A percentile compares a stretch with the other conserved stretches of the same genome.
These are phyloP conservation scores for Neonectria punicea DNA, from an alignment of 2,329 filamentous ascomycete genomes.

Conservation along the genomic window DNA sequence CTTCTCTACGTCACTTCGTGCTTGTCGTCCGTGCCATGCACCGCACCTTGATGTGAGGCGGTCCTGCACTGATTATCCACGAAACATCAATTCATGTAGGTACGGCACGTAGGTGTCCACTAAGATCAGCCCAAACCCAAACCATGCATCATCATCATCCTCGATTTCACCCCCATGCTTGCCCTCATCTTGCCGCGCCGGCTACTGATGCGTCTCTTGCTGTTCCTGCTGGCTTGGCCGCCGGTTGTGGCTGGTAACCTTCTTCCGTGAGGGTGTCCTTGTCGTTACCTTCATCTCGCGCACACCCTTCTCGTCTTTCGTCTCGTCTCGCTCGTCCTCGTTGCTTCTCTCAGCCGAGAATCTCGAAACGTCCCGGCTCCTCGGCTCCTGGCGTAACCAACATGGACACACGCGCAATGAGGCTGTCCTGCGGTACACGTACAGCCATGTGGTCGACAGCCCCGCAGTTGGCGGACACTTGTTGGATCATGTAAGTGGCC, in stretches of 20 bases:
- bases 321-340: conserved; percentile 3
- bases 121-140: conserved; percentile 10
- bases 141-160: conserved; percentile 1
- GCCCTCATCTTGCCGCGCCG: conserved; percentile 3
- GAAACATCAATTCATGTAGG: conserved; percentile 20
- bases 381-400: conserved; percentile 15
- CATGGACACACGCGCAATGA: conserved; percentile 14
- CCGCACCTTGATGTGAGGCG: conserved; percentile 15
- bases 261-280: conserved; percentile 21
- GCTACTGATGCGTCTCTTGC: background rate
- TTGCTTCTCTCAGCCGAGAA: conserved; percentile 6
- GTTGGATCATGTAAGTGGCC: conserved; percentile 9
- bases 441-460: conserved; percentile 1
- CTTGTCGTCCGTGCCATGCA: conserved; percentile 2
- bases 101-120: conserved; percentile 11
- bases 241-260: conserved; percentile 7
- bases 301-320: conserved; percentile 9
- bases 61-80: conserved; percentile 13
- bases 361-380: conserved; percentile 13
- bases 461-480: conserved; percentile 16
- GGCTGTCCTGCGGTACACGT: background rate
- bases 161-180: conserved; percentile 1
- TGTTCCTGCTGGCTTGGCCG: background rate
- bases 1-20: background rate
- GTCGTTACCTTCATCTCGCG: conserved; percentile 25